phyloP scores from a whole-genome alignment of 345 rosid genomes.

The Citropsis articulata region DNA sequence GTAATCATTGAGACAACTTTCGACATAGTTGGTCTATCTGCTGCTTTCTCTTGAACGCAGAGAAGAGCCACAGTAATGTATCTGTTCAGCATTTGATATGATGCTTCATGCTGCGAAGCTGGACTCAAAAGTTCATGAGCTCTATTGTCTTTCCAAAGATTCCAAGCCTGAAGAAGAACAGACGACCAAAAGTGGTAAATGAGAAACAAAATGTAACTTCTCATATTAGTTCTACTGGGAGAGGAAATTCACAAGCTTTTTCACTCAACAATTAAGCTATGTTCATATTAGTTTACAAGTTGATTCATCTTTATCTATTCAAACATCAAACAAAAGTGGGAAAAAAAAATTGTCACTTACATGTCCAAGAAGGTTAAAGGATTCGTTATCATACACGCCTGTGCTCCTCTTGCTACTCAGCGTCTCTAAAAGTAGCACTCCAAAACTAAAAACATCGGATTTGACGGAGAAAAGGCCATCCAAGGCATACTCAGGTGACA shows the following conservation, averaged over 20 bases:
- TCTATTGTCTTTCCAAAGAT: background rate
- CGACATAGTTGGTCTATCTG: constrained; percentile 27
- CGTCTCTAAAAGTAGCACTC: constrained; percentile 31
- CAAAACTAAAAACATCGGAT: constrained; percentile 14
- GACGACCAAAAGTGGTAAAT: background rate
- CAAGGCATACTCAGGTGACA: constrained; percentile 34
- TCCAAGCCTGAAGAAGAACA: background rate
- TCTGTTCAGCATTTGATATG: background rate
- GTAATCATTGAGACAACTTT: constrained; percentile 20
- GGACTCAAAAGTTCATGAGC: background rate
- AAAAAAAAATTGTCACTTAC: constrained; percentile 9
- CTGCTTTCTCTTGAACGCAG: constrained; percentile 22
- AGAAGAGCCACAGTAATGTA: constrained; percentile 16
- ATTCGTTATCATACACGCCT: constrained; percentile 33
- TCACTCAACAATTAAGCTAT: background rate
- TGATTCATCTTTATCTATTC: background rate
- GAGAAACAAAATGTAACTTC: background rate
- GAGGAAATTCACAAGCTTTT: background rate
- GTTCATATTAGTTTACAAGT: background rate
- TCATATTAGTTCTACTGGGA: background rate
- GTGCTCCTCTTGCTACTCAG: constrained; percentile 44
- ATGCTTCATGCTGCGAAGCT: background rate
- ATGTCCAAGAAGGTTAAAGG: constrained; percentile 26
- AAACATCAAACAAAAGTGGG: background rate
- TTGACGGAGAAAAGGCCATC: constrained; percentile 4